Conservation (phyloP, 306 rosid genomes). For the Quercus berberidifolia region DNA sequence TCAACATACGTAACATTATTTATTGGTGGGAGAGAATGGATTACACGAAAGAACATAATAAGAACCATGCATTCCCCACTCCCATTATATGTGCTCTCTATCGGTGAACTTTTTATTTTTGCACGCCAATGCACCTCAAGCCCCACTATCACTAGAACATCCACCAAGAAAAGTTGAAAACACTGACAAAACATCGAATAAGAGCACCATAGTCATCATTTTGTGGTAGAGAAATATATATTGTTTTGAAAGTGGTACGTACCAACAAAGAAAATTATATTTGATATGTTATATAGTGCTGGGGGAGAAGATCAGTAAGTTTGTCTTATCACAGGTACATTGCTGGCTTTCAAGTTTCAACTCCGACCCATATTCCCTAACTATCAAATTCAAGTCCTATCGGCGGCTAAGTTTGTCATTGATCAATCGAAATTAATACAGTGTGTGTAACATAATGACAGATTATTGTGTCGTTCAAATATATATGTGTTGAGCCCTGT, state of each 20-base stretch:
- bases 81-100: neutral
- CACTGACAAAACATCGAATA: neutral
- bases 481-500: neutral
- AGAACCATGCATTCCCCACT: conserved; percentile 3
- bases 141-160: neutral
- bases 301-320: neutral
- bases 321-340: neutral
- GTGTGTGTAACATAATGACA: neutral
- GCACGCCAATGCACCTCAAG: neutral
- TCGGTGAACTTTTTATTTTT: no score
- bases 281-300: no score
- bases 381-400: neutral
- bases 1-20: neutral
- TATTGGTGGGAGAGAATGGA: neutral
- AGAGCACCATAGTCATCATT: neutral
- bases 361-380: neutral
- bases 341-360: neutral
- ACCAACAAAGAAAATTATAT: neutral
- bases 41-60: neutral
- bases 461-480: neutral
- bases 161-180: neutral
- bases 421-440: neutral
- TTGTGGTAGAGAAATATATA: neutral
- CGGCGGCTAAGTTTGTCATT: neutral
- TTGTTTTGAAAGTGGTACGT: neutral